Conservation (phyloP, 1,139 yeast species). For the Saccharomyces pastorianus region DNA sequence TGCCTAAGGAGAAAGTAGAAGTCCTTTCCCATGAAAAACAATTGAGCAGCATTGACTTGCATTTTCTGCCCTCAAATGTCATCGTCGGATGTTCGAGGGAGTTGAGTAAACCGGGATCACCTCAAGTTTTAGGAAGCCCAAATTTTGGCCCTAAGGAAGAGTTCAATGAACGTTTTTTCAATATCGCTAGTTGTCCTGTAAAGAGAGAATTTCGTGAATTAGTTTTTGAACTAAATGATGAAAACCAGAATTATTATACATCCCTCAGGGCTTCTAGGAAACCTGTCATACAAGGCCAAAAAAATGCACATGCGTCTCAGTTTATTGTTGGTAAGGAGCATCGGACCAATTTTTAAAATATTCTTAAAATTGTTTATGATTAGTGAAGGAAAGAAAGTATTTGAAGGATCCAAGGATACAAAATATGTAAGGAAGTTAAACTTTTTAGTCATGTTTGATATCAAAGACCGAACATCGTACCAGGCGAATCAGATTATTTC, state of each 20-base stretch:
- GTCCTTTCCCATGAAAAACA: background rate
- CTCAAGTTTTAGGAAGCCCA: background rate
- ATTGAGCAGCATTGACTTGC: background rate
- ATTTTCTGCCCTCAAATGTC: background rate
- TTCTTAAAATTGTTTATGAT: background rate
- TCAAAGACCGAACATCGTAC: no score
- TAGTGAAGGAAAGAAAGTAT: background rate
- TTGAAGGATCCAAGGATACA: background rate
- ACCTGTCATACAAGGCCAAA: background rate
- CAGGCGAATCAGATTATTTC: background rate
- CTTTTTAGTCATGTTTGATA: no score
- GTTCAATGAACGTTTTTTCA: background rate
- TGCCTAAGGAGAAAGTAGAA: background rate
- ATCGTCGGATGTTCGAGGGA: background rate
- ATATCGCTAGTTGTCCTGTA: background rate
- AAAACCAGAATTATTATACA: background rate
- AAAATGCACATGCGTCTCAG: background rate
- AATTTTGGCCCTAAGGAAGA: background rate
- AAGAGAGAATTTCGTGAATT: background rate
- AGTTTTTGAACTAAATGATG: background rate
- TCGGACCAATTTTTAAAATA: background rate
- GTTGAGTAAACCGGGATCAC: background rate
- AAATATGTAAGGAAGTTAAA: no score
- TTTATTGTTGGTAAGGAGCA: background rate
- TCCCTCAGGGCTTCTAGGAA: background rate